These are phyloP conservation scores for Macadamia integrifolia DNA, from an alignment of 164 flowering plant species.

Conservation along the genomic window DNA sequence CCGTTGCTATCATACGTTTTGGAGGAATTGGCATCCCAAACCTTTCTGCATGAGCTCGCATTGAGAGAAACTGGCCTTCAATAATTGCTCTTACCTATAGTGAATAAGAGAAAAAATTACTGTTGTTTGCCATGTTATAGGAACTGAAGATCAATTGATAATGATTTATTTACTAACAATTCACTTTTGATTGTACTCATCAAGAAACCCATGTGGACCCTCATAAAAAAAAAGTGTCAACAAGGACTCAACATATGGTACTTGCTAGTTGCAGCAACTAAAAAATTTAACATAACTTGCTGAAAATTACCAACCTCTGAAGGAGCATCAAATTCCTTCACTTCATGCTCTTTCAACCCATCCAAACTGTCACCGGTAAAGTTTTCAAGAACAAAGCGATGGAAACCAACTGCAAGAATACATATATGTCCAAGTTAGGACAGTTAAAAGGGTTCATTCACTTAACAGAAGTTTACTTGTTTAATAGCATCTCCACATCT, in stretches of 20 bases:
- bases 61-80: slow-evolving; percentile 89
- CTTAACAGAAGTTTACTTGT: neutral
- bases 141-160: neutral
- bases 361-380: slow-evolving; percentile 36
- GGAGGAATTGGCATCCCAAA: slow-evolving; percentile 95
- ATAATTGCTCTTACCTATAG: slow-evolving; percentile 71
- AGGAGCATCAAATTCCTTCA: slow-evolving; percentile 72
- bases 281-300: neutral
- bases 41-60: slow-evolving; percentile 86
- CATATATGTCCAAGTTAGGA: slow-evolving; percentile 2
- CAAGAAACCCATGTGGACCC: too few species aligned
- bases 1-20: slow-evolving; percentile 83
- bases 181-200: neutral
- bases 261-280: too few species aligned
- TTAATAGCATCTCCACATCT: neutral
- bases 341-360: slow-evolving; percentile 55
- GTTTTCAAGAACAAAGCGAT: slow-evolving; percentile 63
- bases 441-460: too few species aligned
- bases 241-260: too few species aligned
- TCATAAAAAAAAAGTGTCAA: too few species aligned
- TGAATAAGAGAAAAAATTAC: neutral
- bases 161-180: neutral
- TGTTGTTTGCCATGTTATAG: neutral
- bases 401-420: slow-evolving; percentile 63
- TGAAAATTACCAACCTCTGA: slow-evolving; percentile 62